Base-by-base conservation (phyloP, 768 basidiomycete species). In the Leccinum disarticulatum region DNA sequence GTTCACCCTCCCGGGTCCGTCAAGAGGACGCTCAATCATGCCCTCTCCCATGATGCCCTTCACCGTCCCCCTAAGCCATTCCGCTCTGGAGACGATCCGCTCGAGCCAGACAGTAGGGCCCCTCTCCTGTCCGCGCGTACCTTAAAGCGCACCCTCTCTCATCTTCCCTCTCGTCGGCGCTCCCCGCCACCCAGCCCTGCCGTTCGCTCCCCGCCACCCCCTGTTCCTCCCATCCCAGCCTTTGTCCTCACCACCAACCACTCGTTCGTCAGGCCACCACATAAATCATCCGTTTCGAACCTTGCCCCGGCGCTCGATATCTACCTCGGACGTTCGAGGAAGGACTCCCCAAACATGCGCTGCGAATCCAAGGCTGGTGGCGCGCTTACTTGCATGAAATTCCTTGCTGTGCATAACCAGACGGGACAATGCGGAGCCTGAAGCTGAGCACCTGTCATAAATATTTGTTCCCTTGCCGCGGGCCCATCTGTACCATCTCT, bases 181-280 rank as follows among this genome's bases (percentile, higher is more conserved):
- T 80, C 84, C 1, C 82, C 84, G 0, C 84, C 83, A n/a, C 78
- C 81, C 4, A 79, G 77, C 54, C 80, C 82, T 0, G 72, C 71
- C 1, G 55, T 76, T 38, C 57, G 69, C 4, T 72, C 78, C 0
- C 77, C 81, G 4, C 79, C 82, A 2, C 83, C 85, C 11, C 85
- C 83, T 3, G 84, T 86, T 0, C 85, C 85, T 7, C 80, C 81
- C 22, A 80, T 85, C 56, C 84, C 83, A 4, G 70, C 77, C 14
- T 78, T 78, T 65, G 73, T 78, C 27, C 74, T 81, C 38, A 60
- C 71, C 4, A 70, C 76, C 7, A 75, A 73, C 1, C 75, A 71
- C 15, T 46, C 65, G 15, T 49, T 52, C 28, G 71, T 70, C 56
- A 77, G 77, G 60, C 59, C 36, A 57, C 22, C 55, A 25, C 36